A percentile compares a stretch with the other conserved stretches of the same genome.
phyloP scores from a whole-genome alignment of 768 basidiomycete genomes.

The Harrya chromipes region DNA sequence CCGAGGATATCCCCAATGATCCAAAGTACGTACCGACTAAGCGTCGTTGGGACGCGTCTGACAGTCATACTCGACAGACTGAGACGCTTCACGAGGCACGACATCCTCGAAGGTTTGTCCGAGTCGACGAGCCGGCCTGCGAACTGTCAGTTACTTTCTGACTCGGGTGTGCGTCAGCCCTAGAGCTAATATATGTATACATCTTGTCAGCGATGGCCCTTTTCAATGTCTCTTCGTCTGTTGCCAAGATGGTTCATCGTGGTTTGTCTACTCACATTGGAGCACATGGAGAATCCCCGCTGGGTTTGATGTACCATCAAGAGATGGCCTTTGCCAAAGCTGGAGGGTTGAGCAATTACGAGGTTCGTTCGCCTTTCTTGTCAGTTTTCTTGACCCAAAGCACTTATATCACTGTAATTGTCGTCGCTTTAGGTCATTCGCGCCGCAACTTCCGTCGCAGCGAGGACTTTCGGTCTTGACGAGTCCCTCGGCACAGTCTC shows the following conservation, averaged over 20 bases:
- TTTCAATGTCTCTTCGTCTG: slow-evolving; percentile 67
- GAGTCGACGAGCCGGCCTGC: slow-evolving; percentile 60
- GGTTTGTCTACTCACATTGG: slow-evolving; percentile 66
- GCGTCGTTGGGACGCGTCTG: not conserved
- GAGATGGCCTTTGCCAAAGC: slow-evolving; percentile 64
- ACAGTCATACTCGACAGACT: slow-evolving; percentile 38
- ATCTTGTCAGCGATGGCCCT: slow-evolving; percentile 50
- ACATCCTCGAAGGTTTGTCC: slow-evolving; percentile 54
- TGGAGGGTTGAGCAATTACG: slow-evolving; percentile 69
- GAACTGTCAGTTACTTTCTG: slow-evolving; percentile 43
- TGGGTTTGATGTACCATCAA: slow-evolving; percentile 74
- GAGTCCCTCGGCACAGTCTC: slow-evolving; percentile 61
- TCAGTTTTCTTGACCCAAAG: not conserved
- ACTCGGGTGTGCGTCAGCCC: not conserved
- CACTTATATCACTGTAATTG: not conserved
- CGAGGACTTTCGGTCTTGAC: slow-evolving; percentile 60
- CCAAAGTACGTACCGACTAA: slow-evolving; percentile 47
- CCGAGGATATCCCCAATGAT: slow-evolving; percentile 61
- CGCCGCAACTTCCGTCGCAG: slow-evolving; percentile 66
- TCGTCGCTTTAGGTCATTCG: slow-evolving; percentile 48
- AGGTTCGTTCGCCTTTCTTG: slow-evolving; percentile 39
- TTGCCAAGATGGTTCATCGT: slow-evolving; percentile 64
- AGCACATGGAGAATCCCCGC: slow-evolving; percentile 70
- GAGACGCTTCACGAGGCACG: slow-evolving; percentile 61
- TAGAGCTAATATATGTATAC: not conserved